phyloP scores from a whole-genome alignment of 352 stramenopile species.

The Pythium insidiosum region DNA sequence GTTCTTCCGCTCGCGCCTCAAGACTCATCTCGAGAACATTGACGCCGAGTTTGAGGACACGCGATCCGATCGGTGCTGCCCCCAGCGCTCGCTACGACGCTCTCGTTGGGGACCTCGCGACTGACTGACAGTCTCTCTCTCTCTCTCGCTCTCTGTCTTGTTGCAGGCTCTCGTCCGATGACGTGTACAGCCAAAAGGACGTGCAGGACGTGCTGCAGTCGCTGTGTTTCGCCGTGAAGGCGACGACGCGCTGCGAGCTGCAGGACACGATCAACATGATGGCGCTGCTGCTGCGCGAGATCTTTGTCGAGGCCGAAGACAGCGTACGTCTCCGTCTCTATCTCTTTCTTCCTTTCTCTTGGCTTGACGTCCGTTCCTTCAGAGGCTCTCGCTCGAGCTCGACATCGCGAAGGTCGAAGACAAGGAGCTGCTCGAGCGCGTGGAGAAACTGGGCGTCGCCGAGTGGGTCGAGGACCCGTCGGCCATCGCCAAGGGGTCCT shows the following conservation, averaged over 20 bases:
- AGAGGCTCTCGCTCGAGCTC: slow-evolving; percentile 57
- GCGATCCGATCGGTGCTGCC: slow-evolving; percentile 45
- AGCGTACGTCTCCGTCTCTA: slow-evolving; percentile 23
- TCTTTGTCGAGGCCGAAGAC: slow-evolving; percentile 66
- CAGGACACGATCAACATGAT: slow-evolving; percentile 86
- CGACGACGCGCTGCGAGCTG: slow-evolving; percentile 65
- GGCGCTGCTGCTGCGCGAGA: slow-evolving; percentile 70
- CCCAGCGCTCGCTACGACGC: background rate
- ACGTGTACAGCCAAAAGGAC: slow-evolving; percentile 81
- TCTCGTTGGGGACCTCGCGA: no score
- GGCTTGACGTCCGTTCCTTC: background rate
- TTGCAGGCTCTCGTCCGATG: slow-evolving; percentile 53
- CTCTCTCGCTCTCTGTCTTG: background rate
- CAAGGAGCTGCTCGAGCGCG: slow-evolving; percentile 57
- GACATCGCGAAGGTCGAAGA: slow-evolving; percentile 75
- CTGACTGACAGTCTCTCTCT: background rate
- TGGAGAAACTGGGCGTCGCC: slow-evolving; percentile 66
- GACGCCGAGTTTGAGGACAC: slow-evolving; percentile 83
- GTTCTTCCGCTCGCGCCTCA: slow-evolving; percentile 75
- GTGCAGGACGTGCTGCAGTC: slow-evolving; percentile 65
- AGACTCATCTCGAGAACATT: slow-evolving; percentile 72
- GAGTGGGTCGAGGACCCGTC: slow-evolving; percentile 51
- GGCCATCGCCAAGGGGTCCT: background rate
- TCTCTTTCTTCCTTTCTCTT: background rate
- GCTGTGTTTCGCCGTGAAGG: slow-evolving; percentile 78